Conservation (phyloP, 371 early-diverging fungal species). For the Choanephora cucurbitarum region DNA sequence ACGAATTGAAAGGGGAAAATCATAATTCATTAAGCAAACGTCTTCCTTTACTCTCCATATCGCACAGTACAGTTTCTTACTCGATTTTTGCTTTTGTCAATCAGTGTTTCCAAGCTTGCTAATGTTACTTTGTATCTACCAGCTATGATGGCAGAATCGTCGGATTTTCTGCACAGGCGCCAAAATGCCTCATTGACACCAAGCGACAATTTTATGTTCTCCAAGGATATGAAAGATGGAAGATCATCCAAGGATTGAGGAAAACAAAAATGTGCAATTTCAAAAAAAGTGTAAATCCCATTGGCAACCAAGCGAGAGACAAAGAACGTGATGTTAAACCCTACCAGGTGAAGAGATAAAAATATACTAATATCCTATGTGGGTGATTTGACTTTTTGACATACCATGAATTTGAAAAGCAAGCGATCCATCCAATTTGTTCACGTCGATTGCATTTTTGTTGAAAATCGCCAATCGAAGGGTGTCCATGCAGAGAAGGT, state of each 20-base stretch:
- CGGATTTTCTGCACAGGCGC: constrained; percentile 26
- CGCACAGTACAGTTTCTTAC: too few species aligned
- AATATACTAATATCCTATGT: too few species aligned
- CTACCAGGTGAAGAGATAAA: too few species aligned
- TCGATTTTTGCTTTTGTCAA: too few species aligned
- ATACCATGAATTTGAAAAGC: constrained; percentile 26
- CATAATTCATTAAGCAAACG: too few species aligned
- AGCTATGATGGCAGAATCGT: constrained; percentile 22
- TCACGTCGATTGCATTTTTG: constrained; percentile 33
- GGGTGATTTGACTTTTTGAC: too few species aligned
- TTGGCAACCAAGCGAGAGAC: constrained; percentile 21
- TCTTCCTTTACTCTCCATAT: too few species aligned
- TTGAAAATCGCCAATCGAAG: constrained; percentile 29
- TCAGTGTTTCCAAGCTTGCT: constrained; percentile 23
- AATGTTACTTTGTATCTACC: constrained; percentile 24
- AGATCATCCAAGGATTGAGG: constrained; percentile 27
- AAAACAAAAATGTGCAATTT: constrained; percentile 31
- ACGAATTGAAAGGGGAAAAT: too few species aligned
- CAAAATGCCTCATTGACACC: constrained; percentile 27
- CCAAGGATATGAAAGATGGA: constrained; percentile 24
- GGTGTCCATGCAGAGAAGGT: not conserved
- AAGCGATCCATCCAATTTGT: constrained; percentile 29
- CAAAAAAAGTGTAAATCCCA: constrained; percentile 31
- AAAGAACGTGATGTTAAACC: constrained; percentile 29
- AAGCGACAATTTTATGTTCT: constrained; percentile 26